These are phyloP conservation scores for Hordeum marinum DNA, from an alignment of 176 grass and related monocot species.

Conservation along the genomic window DNA sequence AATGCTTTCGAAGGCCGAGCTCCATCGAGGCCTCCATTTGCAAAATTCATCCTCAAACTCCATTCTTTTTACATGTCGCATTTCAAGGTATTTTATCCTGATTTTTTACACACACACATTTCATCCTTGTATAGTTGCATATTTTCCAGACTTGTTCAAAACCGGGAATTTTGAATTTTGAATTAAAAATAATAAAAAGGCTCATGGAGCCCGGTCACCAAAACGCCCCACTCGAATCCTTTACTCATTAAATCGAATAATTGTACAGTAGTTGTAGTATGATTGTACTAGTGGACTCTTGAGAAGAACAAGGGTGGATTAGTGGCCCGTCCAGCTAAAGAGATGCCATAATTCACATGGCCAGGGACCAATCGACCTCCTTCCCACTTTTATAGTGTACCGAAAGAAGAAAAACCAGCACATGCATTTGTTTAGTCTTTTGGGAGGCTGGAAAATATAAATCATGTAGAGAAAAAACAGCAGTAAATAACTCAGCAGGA, in stretches of 20 bases:
- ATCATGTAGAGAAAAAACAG: background rate
- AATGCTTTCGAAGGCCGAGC: too few relatives aligned
- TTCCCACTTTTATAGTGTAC: background rate
- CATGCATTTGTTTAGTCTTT: background rate
- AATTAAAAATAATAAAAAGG: too few relatives aligned
- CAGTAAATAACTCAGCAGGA: background rate
- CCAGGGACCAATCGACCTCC: background rate
- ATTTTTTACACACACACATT: too few relatives aligned
- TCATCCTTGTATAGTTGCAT: too few relatives aligned
- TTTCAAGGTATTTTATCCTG: too few relatives aligned
- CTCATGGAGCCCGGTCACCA: too few relatives aligned
- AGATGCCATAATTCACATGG: slow-evolving; percentile 5
- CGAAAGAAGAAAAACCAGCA: background rate
- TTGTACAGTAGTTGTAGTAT: background rate
- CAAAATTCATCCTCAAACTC: too few relatives aligned
- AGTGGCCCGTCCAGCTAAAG: background rate
- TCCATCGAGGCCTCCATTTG: too few relatives aligned
- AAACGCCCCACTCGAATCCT: background rate
- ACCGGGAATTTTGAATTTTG: too few relatives aligned
- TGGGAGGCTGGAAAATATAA: background rate
- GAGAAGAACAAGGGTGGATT: background rate
- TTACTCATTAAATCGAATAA: background rate
- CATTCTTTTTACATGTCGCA: too few relatives aligned
- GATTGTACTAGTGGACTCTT: background rate
- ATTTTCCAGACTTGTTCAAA: too few relatives aligned